phyloP scores from a whole-genome alignment of 2,329 filamentous ascomycete species.

The Colletotrichum sublineola region DNA sequence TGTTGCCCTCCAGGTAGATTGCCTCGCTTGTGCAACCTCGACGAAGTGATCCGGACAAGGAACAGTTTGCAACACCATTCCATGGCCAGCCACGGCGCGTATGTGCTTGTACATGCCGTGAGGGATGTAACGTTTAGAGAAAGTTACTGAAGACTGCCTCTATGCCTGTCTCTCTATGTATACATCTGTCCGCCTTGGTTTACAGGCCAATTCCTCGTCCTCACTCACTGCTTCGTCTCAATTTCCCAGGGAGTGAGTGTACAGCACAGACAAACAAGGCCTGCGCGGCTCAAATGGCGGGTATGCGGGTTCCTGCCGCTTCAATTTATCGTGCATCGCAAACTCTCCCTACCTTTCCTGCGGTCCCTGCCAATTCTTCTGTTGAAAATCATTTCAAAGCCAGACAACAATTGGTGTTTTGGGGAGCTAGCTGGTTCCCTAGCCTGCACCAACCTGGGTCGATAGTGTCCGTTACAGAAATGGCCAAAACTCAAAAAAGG shows the following conservation, averaged over 20 bases:
- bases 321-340: slow-evolving; percentile 6
- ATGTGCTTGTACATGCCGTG: neutral
- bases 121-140: no score
- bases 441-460: neutral
- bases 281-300: slow-evolving; percentile 10
- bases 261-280: slow-evolving; percentile 26
- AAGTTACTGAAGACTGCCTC: no score
- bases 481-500: slow-evolving; percentile 21
- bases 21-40: slow-evolving; percentile 20
- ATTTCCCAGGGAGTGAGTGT: neutral
- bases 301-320: slow-evolving; percentile 9
- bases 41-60: slow-evolving; percentile 23
- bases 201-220: slow-evolving; percentile 5
- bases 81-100: neutral
- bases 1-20: slow-evolving; percentile 29
- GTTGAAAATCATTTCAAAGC: neutral
- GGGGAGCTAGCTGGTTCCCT: neutral
- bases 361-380: neutral
- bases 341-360: neutral
- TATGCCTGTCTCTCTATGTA: neutral
- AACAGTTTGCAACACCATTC: slow-evolving; percentile 22
- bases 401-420: neutral
- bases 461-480: slow-evolving; percentile 28
- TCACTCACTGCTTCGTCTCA: slow-evolving; percentile 21
- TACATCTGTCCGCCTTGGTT: neutral